These are phyloP conservation scores for Ilex asprella DNA, from an alignment of 257 asterid species.

Conservation along the genomic window DNA sequence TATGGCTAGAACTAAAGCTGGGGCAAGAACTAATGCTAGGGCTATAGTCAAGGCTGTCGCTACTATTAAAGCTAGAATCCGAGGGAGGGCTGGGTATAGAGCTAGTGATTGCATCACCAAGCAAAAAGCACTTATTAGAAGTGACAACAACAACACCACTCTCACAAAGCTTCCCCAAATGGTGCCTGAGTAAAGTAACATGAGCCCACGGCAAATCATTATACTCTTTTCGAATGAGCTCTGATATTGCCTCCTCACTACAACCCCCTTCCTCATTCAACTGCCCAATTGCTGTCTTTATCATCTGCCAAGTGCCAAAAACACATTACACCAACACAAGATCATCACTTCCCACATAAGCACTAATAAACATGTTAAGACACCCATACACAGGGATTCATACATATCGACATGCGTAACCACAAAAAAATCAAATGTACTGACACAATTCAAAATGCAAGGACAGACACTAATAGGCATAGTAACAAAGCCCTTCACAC, in stretches of 20 bases:
- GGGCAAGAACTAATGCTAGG: conserved; percentile 4
- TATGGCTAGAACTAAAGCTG: not conserved
- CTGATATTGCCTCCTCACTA: conserved; percentile 42
- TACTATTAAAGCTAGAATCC: not conserved
- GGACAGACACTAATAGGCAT: too few relatives aligned
- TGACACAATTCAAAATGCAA: too few relatives aligned
- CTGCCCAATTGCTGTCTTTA: conserved; percentile 41
- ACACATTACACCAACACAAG: too few relatives aligned
- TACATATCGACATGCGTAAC: too few relatives aligned
- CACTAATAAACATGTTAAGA: too few relatives aligned
- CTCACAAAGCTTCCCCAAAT: conserved; percentile 33
- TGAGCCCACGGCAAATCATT: conserved; percentile 49
- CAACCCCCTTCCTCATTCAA: conserved; percentile 46
- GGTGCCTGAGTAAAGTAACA: conserved; percentile 33
- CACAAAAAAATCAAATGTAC: too few relatives aligned
- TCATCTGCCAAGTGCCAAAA: conserved; percentile 35
- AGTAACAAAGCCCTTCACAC: too few relatives aligned
- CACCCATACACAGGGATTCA: too few relatives aligned
- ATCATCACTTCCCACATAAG: too few relatives aligned
- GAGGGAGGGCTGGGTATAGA: conserved; percentile 3
- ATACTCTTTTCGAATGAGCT: conserved; percentile 26
- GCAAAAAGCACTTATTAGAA: conserved; percentile 17
- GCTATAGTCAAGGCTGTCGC: conserved; percentile 4
- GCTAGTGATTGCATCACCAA: conserved; percentile 10
- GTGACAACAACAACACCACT: conserved; percentile 24